Base-by-base conservation (phyloP, 2,329 filamentous ascomycete genomes). In the Sporothrix humicola region DNA sequence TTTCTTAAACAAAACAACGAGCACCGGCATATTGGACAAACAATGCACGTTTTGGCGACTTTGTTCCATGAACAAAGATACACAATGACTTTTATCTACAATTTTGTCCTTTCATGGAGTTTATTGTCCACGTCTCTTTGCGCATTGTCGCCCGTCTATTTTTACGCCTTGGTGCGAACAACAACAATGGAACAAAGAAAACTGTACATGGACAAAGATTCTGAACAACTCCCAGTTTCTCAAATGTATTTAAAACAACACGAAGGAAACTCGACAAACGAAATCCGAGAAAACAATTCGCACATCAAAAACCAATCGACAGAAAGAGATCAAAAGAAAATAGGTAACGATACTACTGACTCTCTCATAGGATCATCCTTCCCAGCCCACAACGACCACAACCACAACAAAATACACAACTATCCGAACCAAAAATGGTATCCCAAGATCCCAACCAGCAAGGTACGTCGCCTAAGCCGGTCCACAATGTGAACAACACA, bases 41-140 rank as follows among this genome's bases (percentile, higher is more conserved):
- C 20, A 26, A 56, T 26, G 20, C 20, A 10, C 3, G 9, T 26
- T 2, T 37, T 17, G 15, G 23, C 42, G 31, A 37, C 46, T 50
- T 68, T 52, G 20, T 37, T 68, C 65, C 5, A 56, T 83, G 84
- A 76, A 87, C 82, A 68, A 85, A 37, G 31, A 87, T 3, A 85
- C 85, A 37, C 85, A 81, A 73, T 87, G 87, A 0, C 83, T 85
- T 12, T n/a, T 13, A 7, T 37, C 31, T 37, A 37, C 13, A n/a
- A 17, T 31, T 31, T 48, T 26, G 26, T 13, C 13, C 13, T 31
- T n/a, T 20, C 26, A 8, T 66, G 7, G 3, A 10, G 1, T 42
- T 20, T 3, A 52, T 68, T 68, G 65, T 68, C n/a, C 46, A 5
- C 63, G 7, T 50, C 5, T 52, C 31, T 46, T 68, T 68, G 31